Percentiles rank a stretch among this genome's conserved stretches.
These are phyloP conservation scores for Rhodamnia rubescens DNA, from an alignment of 345 rosid species.

Conservation along the genomic window DNA sequence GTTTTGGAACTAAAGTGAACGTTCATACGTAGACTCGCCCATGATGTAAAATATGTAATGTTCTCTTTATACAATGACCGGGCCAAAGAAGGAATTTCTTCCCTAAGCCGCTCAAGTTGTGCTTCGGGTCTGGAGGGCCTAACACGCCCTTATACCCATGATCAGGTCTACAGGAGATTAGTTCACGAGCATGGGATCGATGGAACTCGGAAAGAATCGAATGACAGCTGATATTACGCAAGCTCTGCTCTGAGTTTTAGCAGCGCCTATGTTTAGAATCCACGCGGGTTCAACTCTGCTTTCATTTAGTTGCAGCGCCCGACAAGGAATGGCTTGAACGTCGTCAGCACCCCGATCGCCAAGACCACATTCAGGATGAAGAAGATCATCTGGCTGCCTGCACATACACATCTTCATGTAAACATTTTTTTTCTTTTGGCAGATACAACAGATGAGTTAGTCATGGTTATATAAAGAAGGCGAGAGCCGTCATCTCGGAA, in stretches of 20 bases:
- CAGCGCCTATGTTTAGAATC: background rate
- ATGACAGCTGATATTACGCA: background rate
- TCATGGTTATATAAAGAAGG: background rate
- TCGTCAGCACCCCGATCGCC: slow-evolving; percentile 46
- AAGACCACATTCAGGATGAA: slow-evolving; percentile 41
- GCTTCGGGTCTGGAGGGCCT: background rate
- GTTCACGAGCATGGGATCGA: background rate
- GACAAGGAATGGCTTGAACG: slow-evolving; percentile 67
- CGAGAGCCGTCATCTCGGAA: background rate
- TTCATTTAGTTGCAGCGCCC: background rate
- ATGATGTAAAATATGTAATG: background rate
- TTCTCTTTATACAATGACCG: background rate
- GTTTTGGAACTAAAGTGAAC: too few relatives aligned
- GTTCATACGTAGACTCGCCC: background rate
- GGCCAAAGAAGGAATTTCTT: background rate
- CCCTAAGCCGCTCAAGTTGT: background rate
- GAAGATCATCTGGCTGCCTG: slow-evolving; percentile 67
- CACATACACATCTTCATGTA: background rate
- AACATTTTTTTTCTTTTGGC: background rate
- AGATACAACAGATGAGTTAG: background rate
- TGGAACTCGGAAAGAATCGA: background rate
- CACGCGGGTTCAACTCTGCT: background rate
- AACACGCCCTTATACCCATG: background rate
- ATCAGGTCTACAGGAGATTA: background rate
- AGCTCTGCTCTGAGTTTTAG: background rate